Base-by-base conservation (phyloP, 805 yeast genomes). In the Kodamaea fukazawae region DNA sequence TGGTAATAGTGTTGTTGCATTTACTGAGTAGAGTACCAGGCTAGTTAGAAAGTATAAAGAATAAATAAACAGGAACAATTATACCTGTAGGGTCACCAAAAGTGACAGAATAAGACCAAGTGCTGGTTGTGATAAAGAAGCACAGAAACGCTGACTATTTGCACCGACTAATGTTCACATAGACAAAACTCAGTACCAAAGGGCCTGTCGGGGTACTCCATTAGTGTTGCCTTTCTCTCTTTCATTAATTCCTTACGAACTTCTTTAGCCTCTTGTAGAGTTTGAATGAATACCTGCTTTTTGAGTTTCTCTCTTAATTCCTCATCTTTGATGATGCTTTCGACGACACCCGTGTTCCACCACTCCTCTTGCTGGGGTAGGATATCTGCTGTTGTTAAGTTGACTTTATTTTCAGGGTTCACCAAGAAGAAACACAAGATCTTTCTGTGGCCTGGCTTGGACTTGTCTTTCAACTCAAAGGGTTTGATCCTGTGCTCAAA, bases 401-500 rank as follows among this genome's bases (percentile, higher is more conserved):
- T 66, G 9, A 27, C 30, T 1, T 54, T 48, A 42, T 65, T 58
- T 41, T 51, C 39, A 1, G 71, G 72, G 40, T 67, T 71, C 11
- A 58, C 61, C 4, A 69, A 14, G 39, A 68, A 69, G 42, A 66
- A 65, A 37, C 71, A 65, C 35, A 69, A 48, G 18, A 69, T 67
- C 44, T 64, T 64, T 22, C 73, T 48, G 43, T 58, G 60, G 2
- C 74, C 74, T 0, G 58, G 54, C 41, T 58, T 67, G 5, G 63
- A 36, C 42, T 50, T 50, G 43, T 69, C 73, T 9, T 37, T 35
- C 45, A 69, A 59, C 36, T 60, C 58, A 47, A 69, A 69, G 5
- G 62, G 54, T 39, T 63, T 65, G 8, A 69, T 72, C 38, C 59
- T 65, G 43, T 67, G 72, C 43, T 68, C 73, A 36, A 40, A 58